These are phyloP conservation scores for Bimuria novae-zelandiae DNA, from an alignment of 2,329 filamentous ascomycete genomes.

Conservation along the genomic window DNA sequence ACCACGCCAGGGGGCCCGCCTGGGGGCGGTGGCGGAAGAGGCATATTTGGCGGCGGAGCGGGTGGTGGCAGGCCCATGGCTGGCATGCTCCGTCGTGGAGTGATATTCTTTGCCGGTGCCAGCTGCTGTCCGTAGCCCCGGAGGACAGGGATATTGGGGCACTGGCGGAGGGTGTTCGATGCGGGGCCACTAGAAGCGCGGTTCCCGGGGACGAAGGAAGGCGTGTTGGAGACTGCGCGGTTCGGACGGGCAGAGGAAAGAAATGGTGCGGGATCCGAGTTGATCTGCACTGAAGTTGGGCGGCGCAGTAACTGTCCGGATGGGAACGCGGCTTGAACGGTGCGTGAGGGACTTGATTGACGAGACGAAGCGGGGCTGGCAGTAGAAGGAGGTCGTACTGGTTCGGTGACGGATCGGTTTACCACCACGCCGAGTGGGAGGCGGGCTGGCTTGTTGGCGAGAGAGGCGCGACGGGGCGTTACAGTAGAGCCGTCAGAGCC, in stretches of 20 bases:
- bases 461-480: slow-evolving; percentile 36
- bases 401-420: slow-evolving; percentile 40
- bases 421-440: slow-evolving; percentile 30
- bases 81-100: slow-evolving; percentile 43
- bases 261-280: slow-evolving; percentile 50
- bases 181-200: slow-evolving; percentile 18
- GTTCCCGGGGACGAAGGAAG: slow-evolving; percentile 34
- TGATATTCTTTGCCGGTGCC: slow-evolving; percentile 22
- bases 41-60: slow-evolving; percentile 52
- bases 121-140: slow-evolving; percentile 27
- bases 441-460: slow-evolving; percentile 28
- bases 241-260: slow-evolving; percentile 44
- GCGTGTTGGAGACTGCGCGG: slow-evolving; percentile 35
- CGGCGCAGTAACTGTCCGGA: slow-evolving; percentile 41
- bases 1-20: slow-evolving; percentile 8
- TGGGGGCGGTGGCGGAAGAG: slow-evolving; percentile 48
- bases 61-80: slow-evolving; percentile 50
- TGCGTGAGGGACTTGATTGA: slow-evolving; percentile 16
- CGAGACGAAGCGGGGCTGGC: slow-evolving; percentile 14
- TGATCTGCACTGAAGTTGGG: slow-evolving; percentile 52
- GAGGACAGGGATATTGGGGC: slow-evolving; percentile 30
- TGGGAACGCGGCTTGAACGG: slow-evolving; percentile 7
- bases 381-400: slow-evolving; percentile 23
- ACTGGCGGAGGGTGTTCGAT: slow-evolving; percentile 7
- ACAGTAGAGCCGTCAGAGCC: slow-evolving; percentile 30